Evolutionary conservation across 352 stramenopile genomes (phyloP), one percentile per base, ranked within the genome.

Genomic region (Phytophthora pisi): DNA sequence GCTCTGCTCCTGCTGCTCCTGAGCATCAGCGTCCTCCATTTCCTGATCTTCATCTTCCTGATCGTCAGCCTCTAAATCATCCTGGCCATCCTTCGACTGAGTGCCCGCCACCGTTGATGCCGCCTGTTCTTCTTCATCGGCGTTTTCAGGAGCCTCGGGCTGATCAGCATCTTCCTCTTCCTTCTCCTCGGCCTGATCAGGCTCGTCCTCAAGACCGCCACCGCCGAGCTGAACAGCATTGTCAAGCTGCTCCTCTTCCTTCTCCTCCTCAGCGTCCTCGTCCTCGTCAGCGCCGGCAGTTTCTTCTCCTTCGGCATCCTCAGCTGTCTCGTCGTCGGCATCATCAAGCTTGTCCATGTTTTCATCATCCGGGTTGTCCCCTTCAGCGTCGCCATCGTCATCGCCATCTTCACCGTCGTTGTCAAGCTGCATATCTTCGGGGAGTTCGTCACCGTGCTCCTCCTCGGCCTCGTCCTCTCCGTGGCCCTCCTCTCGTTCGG

Each of bases 391-490:
- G 15, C 66, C 70, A 45, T 75, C 75, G n/a, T 88, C 78, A 26
- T 71, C 74, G 15, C 59, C 79, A 11, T 62, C 72, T 20, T 76
- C 77, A 23, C 62, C 70, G 15, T 89, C 83, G 15, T 86, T 74
- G 28, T 92, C 79, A 15, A 99, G 73, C 50, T 97, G 84, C 81
- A 93, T 97, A 50, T 95, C 75, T 45, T 97, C 88, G 3, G 86
- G 80, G 43, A 93, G 74, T 11, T 96, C 89, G 51, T 93, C 82
- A 6, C 78, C 83, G 23, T 89, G 81, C 2, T 91, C 77, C 24
- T 97, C 78, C 28, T 87, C 71, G 11, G 70, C 55, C 26, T 86
- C 72, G 5, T 97, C 79, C 10, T 79, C 72, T 49, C 81, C 77
- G 23, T 86, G 77, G 5, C 69, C 74, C 4, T 92, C 74, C 13